Evolutionary conservation across 2,329 filamentous ascomycete species (phyloP).

Genomic region (Colletotrichum godetiae): DNA sequence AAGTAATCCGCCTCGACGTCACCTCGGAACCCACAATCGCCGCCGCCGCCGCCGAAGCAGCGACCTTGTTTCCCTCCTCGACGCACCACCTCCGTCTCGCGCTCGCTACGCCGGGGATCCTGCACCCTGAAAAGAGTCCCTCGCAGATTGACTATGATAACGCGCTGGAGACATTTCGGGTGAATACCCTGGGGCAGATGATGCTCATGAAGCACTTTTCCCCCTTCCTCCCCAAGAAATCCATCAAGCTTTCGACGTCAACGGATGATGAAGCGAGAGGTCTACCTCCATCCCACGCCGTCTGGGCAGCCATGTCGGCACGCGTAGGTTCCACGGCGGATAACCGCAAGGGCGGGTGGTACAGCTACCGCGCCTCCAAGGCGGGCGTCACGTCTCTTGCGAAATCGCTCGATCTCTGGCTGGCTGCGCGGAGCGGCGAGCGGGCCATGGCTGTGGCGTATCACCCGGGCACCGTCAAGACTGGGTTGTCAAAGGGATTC

Average conservation of each 20-base stretch:
- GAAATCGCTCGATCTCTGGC: conserved; percentile 77
- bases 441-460: conserved; percentile 76
- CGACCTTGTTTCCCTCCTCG: conserved; percentile 61
- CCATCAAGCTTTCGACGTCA: conserved; percentile 47
- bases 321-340: conserved; percentile 81
- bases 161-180: conserved; percentile 75
- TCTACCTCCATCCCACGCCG: conserved; percentile 58
- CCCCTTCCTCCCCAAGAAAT: conserved; percentile 73
- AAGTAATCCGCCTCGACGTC: conserved; percentile 56
- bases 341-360: conserved; percentile 83
- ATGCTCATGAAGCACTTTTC: conserved; percentile 82
- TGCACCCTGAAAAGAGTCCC: conserved; percentile 79
- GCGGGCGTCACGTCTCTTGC: conserved; percentile 78
- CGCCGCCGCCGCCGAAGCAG: conserved; percentile 64
- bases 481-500: conserved; percentile 77
- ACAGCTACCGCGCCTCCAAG: conserved; percentile 82
- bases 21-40: conserved; percentile 72
- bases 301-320: conserved; percentile 81
- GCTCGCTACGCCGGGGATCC: conserved; percentile 76
- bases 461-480: conserved; percentile 86
- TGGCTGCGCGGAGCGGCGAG: conserved; percentile 66
- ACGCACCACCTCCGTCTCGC: conserved; percentile 74
- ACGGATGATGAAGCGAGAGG: conserved; percentile 2
- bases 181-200: conserved; percentile 80
- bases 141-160: conserved; percentile 69